These are phyloP conservation scores for Chytriomyces sp. DNA, from an alignment of 192 early-diverging fungal species.

Conservation along the genomic window DNA sequence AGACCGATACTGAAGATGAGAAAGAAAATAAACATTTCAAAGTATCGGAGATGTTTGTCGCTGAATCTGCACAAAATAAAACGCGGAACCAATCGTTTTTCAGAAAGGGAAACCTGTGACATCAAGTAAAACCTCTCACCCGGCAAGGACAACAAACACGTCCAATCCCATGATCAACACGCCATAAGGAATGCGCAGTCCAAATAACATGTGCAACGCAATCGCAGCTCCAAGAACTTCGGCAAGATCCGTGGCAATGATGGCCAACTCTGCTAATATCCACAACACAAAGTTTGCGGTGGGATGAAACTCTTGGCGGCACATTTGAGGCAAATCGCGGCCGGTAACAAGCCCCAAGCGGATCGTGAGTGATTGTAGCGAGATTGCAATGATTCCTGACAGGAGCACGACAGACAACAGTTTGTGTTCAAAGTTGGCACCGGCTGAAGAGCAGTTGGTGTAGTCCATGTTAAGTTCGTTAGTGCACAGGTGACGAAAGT, in stretches of 20 bases:
- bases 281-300: conserved; percentile 64
- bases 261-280: conserved; percentile 65
- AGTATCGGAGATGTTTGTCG: conserved; percentile 60
- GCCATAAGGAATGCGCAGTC: conserved; percentile 69
- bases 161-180: conserved; percentile 75
- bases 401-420: conserved; percentile 67
- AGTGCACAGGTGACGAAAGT: too few relatives aligned
- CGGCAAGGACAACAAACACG: conserved; percentile 67
- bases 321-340: conserved; percentile 67
- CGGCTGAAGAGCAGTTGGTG: conserved; percentile 57
- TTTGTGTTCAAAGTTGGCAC: conserved; percentile 66
- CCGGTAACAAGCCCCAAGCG: conserved; percentile 71
- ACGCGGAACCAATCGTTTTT: conserved; percentile 29
- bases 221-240: conserved; percentile 90
- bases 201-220: conserved; percentile 74
- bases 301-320: conserved; percentile 56
- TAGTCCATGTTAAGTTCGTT: too few relatives aligned
- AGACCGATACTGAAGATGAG: conserved; percentile 65
- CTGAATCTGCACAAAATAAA: conserved; percentile 50
- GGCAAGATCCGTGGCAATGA: conserved; percentile 72
- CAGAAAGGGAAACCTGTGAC: not conserved
- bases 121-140: conserved; percentile 7
- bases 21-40: conserved; percentile 70
- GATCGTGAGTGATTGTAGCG: conserved; percentile 67
- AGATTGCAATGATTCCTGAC: conserved; percentile 70